Conservation (phyloP, 225 moss, liverwort and hornwort species). For the Neckera pumila region DNA sequence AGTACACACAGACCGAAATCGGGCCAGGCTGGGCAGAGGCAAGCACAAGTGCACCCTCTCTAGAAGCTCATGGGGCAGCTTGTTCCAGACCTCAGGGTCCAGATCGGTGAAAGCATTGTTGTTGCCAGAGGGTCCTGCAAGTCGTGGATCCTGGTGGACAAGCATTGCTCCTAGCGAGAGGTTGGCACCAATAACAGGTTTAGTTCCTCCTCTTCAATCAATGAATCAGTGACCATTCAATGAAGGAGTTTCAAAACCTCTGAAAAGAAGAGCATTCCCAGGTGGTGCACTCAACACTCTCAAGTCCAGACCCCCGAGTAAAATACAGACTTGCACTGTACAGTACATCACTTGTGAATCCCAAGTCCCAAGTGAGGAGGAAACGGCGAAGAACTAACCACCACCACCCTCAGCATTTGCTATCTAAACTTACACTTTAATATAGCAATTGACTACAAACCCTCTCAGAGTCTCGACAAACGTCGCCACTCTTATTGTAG, state of each 20-base stretch:
- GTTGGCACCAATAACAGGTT: background rate
- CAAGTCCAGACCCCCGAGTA: background rate
- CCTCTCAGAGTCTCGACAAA: background rate
- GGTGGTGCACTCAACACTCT: background rate
- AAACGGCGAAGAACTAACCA: background rate
- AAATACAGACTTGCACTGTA: background rate
- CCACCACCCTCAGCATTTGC: background rate
- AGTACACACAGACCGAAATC: conserved; percentile 24
- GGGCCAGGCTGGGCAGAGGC: conserved; percentile 20
- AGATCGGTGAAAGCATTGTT: background rate
- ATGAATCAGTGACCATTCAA: background rate
- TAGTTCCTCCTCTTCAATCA: background rate
- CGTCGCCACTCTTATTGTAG: background rate
- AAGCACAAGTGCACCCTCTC: conserved; percentile 26
- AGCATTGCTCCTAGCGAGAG: background rate
- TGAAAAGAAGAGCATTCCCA: background rate
- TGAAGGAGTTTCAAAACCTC: background rate
- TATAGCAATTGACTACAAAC: background rate
- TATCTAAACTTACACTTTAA: background rate
- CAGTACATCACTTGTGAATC: background rate
- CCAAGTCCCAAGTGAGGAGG: background rate
- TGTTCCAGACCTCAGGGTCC: conserved; percentile 23
- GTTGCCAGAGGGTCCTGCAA: background rate
- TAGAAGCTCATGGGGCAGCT: conserved; percentile 28
- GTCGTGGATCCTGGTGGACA: background rate